These are phyloP conservation scores for Lasiosphaeris hirsuta DNA, from an alignment of 495 filamentous ascomycete species.

Conservation along the genomic window DNA sequence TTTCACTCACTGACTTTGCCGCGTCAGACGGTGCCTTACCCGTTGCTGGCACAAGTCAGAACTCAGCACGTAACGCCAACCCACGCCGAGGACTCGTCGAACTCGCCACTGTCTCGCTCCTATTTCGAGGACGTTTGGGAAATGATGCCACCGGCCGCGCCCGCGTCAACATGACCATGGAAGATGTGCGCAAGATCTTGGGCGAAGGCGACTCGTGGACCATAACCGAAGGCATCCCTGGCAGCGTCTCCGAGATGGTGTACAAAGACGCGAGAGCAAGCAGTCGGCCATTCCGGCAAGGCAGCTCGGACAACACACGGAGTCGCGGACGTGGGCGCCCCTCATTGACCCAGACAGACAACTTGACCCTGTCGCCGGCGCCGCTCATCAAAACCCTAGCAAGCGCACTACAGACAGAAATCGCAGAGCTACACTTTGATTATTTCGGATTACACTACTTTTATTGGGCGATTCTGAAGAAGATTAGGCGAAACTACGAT, in stretches of 20 bases:
- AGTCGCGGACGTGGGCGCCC: too few relatives aligned
- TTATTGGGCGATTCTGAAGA: background rate
- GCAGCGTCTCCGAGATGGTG: background rate
- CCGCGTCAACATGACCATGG: background rate
- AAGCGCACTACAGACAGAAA: background rate
- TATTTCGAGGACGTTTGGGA: background rate
- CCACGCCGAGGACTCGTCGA: background rate
- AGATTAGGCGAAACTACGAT: background rate
- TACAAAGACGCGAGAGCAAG: background rate
- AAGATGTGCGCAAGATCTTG: constrained; percentile 4
- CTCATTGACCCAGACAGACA: too few relatives aligned
- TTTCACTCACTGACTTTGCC: background rate
- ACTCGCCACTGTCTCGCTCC: background rate
- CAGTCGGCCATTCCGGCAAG: background rate
- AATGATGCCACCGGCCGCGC: background rate
- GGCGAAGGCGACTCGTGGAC: background rate
- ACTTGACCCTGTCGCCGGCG: too few relatives aligned
- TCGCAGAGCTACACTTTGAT: background rate
- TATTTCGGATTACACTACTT: background rate
- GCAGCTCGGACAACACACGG: too few relatives aligned
- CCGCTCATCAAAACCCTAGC: background rate
- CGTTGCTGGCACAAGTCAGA: too few relatives aligned
- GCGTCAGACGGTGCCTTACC: background rate
- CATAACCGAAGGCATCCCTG: background rate
- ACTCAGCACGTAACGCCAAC: background rate